phyloP scores from a whole-genome alignment of 2,329 filamentous ascomycete species.

The Pseudocercospora vitis region DNA sequence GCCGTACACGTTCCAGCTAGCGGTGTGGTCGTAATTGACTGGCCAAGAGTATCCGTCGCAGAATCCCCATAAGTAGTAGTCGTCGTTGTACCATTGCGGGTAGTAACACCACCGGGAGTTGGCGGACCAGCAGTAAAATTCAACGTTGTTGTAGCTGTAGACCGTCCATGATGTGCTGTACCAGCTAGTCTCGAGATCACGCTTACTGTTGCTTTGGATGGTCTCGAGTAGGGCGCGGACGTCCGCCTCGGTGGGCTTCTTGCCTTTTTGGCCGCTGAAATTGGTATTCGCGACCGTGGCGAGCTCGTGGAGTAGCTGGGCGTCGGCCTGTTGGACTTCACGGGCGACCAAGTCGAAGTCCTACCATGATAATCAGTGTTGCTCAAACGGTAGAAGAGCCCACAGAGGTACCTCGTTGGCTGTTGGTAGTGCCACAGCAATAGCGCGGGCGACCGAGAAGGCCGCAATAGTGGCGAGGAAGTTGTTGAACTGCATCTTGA shows the following conservation, averaged over 20 bases:
- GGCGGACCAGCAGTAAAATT: not conserved
- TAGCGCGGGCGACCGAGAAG: not conserved
- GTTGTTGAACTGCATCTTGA: slow-evolving; percentile 9
- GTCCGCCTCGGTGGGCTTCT: too few species aligned
- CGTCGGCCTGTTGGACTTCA: not conserved
- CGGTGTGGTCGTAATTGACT: not conserved
- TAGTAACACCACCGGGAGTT: not conserved
- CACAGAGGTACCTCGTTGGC: not conserved
- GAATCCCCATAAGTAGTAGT: not conserved
- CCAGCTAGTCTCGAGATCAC: not conserved
- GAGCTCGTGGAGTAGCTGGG: not conserved
- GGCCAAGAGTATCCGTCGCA: not conserved
- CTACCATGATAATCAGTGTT: too few species aligned
- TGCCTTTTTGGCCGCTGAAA: too few species aligned
- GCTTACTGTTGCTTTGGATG: too few species aligned
- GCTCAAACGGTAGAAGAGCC: too few species aligned
- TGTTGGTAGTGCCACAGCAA: not conserved
- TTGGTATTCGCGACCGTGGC: too few species aligned
- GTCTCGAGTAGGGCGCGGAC: too few species aligned
- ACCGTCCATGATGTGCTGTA: not conserved
- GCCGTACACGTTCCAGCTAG: not conserved
- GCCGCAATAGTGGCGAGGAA: not conserved
- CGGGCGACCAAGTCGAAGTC: too few species aligned
- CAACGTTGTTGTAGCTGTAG: not conserved
- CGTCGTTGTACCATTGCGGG: not conserved